Evolutionary conservation across 768 basidiomycete species (phyloP).

Genomic region (Termitomyces sp.): DNA sequence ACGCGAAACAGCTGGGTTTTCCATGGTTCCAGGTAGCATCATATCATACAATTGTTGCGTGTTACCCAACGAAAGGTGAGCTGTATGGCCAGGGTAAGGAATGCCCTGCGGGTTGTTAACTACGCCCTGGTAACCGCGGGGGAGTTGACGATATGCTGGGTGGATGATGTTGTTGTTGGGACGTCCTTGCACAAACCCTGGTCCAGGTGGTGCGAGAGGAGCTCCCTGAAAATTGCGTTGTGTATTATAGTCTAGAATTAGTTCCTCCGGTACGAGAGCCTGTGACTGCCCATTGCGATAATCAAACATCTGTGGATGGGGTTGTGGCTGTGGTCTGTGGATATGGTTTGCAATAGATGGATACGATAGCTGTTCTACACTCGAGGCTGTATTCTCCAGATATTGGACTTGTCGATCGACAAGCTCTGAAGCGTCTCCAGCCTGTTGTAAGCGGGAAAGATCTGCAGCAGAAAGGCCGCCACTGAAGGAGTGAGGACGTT

Average conservation of each 20-base stretch:
- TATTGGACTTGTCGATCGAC: constrained; percentile 42
- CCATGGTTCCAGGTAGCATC: constrained; percentile 61
- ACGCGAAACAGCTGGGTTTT: constrained; percentile 66
- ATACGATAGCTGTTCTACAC: constrained; percentile 51
- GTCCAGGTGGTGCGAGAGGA: constrained; percentile 26
- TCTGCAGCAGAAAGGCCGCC: constrained; percentile 74
- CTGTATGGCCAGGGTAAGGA: constrained; percentile 53
- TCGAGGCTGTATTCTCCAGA: constrained; percentile 36
- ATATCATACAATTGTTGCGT: constrained; percentile 80
- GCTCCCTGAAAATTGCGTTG: constrained; percentile 49
- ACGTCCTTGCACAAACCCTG: constrained; percentile 50
- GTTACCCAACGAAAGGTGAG: constrained; percentile 68
- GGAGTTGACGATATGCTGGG: constrained; percentile 58
- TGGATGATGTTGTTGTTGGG: constrained; percentile 43
- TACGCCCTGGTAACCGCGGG: constrained; percentile 53
- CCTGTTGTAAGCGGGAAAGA: constrained; percentile 71
- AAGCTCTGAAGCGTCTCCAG: constrained; percentile 43
- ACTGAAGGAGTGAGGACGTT: constrained; percentile 79
- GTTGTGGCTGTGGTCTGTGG: constrained; percentile 48
- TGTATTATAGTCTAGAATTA: constrained; percentile 52
- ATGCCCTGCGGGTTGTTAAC: constrained; percentile 52
- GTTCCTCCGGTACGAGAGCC: constrained; percentile 34
- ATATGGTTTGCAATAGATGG: constrained; percentile 63
- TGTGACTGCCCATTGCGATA: constrained; percentile 41
- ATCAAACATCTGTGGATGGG: constrained; percentile 45